Conservation (phyloP, 345 rosid genomes). For the Bruguiera gymnorhiza region DNA sequence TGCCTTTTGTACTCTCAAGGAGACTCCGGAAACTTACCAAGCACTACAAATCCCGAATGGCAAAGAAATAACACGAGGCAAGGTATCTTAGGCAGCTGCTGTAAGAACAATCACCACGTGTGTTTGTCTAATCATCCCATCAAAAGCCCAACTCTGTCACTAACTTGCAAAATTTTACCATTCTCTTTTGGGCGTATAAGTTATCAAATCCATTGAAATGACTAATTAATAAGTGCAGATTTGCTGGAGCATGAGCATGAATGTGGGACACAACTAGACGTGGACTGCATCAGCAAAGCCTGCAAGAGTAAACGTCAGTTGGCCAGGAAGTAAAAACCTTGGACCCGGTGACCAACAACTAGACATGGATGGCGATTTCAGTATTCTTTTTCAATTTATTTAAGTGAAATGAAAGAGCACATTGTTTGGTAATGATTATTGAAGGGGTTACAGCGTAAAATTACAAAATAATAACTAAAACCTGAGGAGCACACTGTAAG, state of each 20-base stretch:
- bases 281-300: neutral
- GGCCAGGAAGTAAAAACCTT: constrained; percentile 4
- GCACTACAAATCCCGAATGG: constrained; percentile 25
- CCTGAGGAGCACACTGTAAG: no score
- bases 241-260: neutral
- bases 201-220: neutral
- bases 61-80: constrained; percentile 41
- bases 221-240: neutral
- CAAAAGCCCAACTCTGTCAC: constrained; percentile 11
- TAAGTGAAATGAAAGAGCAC: no score
- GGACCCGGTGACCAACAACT: neutral
- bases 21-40: constrained; percentile 8
- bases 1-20: neutral
- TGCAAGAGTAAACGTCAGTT: neutral
- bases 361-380: neutral
- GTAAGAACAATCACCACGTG: constrained; percentile 43
- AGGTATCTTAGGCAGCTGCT: constrained; percentile 43
- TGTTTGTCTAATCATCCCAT: constrained; percentile 30
- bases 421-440: no score
- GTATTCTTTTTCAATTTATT: no score
- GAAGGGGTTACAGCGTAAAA: no score
- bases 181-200: neutral
- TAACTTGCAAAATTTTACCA: constrained; percentile 26
- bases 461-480: no score
- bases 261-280: neutral